A percentile compares a stretch with the other conserved stretches of the same genome.
Evolutionary conservation across 2,329 filamentous ascomycete genomes (phyloP).

Genomic region (Paecilomyces formosus): DNA sequence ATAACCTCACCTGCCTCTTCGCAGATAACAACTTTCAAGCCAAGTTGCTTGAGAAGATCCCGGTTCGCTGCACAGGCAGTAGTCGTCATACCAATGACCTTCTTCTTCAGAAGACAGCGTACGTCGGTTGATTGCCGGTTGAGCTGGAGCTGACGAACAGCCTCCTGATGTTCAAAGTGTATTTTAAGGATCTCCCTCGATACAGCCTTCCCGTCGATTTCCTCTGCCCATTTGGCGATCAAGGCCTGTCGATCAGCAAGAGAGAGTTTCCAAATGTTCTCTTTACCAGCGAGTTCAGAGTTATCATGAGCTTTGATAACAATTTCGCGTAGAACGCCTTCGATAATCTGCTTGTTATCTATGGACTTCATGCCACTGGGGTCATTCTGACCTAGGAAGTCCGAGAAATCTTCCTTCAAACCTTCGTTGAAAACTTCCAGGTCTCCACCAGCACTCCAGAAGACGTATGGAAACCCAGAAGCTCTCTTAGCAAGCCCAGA

Average conservation of each 20-base stretch:
- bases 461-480: constrained; percentile 2
- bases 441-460: constrained; percentile 3
- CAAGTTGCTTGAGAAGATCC: constrained; percentile 23
- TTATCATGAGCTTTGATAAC: background rate
- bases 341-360: background rate
- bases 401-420: background rate
- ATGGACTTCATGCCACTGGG: background rate
- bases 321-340: background rate
- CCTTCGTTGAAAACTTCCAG: background rate
- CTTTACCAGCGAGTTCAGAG: background rate
- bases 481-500: constrained; percentile 1
- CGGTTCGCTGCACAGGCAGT: background rate
- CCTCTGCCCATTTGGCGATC: background rate
- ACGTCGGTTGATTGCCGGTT: background rate
- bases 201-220: background rate
- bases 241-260: background rate
- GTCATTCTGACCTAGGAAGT: background rate
- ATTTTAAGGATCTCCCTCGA: background rate
- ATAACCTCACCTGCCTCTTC: constrained; percentile 65
- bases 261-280: background rate
- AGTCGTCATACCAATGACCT: background rate
- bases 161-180: background rate
- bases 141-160: background rate
- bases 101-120: background rate
- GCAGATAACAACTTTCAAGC: constrained; percentile 45